Conservation (phyloP, 177 flowering plant species). For the Telopea speciosissima region DNA sequence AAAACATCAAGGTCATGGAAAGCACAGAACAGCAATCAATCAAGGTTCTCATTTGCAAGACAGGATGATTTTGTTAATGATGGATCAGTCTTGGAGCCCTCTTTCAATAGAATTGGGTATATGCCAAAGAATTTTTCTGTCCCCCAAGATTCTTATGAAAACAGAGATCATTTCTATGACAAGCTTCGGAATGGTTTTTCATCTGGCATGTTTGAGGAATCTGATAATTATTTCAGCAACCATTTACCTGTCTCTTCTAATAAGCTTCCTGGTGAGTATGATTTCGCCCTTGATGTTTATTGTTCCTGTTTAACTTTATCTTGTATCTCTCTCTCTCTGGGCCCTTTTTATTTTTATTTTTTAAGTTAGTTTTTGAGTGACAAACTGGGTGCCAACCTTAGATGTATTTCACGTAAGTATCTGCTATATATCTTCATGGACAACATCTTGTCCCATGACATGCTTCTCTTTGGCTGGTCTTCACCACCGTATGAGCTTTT, state of each 20-base stretch:
- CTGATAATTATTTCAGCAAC: constrained; percentile 11
- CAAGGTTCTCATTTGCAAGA: constrained; percentile 51
- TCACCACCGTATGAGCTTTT: too few relatives aligned
- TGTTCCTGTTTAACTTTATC: not conserved
- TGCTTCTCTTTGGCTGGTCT: too few relatives aligned
- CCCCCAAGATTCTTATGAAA: constrained; percentile 16
- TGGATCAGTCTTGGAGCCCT: constrained; percentile 16
- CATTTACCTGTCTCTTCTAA: constrained; percentile 17
- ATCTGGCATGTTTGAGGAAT: constrained; percentile 12
- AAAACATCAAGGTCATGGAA: constrained; percentile 25
- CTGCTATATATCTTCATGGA: too few relatives aligned
- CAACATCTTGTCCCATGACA: too few relatives aligned
- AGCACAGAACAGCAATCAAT: constrained; percentile 30
- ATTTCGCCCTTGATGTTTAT: too few relatives aligned
- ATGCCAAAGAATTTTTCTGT: constrained; percentile 3
- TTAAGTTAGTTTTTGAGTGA: too few relatives aligned
- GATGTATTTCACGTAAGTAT: too few relatives aligned
- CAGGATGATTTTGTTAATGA: constrained; percentile 31
- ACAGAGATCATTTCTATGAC: constrained; percentile 20
- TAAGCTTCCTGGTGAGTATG: constrained; percentile 28
- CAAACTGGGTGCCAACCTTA: too few relatives aligned
- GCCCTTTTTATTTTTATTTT: too few relatives aligned
- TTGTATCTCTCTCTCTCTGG: not conserved
- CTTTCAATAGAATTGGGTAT: constrained; percentile 10
- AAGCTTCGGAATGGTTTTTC: constrained; percentile 20